A percentile compares a stretch with the other conserved stretches of the same genome.
phyloP scores from a whole-genome alignment of 257 asterid species.

The Leptodermis oblonga region DNA sequence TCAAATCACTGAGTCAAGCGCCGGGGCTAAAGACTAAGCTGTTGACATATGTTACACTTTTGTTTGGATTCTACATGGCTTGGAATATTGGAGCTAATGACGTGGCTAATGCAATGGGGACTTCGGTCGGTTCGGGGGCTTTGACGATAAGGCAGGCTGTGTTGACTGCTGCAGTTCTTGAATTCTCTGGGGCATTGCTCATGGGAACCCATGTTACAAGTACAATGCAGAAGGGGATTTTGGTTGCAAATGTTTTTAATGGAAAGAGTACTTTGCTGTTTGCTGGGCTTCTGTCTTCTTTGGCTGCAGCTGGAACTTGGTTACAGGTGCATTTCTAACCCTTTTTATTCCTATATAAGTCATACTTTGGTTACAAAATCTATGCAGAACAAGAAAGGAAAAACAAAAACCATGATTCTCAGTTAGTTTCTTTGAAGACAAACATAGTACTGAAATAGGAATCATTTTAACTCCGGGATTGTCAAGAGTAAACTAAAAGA shows the following conservation, averaged over 20 bases:
- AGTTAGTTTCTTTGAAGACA: too few species aligned
- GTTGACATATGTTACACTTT: slow-evolving; percentile 61
- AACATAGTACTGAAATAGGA: too few species aligned
- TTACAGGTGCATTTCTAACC: slow-evolving; percentile 51
- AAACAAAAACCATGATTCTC: background rate
- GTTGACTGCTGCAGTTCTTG: slow-evolving; percentile 74
- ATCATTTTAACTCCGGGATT: background rate
- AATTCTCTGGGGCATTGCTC: slow-evolving; percentile 80
- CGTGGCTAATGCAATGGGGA: slow-evolving; percentile 98
- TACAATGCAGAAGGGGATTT: slow-evolving; percentile 98
- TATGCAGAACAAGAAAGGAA: background rate
- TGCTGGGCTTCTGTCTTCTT: slow-evolving; percentile 77
- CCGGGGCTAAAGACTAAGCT: slow-evolving; percentile 44
- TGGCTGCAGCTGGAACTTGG: slow-evolving; percentile 99
- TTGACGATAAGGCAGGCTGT: slow-evolving; percentile 80
- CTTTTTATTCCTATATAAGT: background rate
- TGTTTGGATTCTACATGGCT: slow-evolving; percentile 94
- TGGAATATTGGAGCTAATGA: slow-evolving; percentile 98
- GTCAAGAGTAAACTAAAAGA: background rate
- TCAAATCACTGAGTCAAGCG: slow-evolving; percentile 63
- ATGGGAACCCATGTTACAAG: slow-evolving; percentile 94
- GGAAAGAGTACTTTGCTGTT: slow-evolving; percentile 86
- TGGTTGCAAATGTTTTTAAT: slow-evolving; percentile 71
- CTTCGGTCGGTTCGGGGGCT: slow-evolving; percentile 97
- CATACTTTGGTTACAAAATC: background rate